Percentiles rank a stretch among this genome's conserved stretches.
phyloP scores from a whole-genome alignment of 2,329 filamentous ascomycete species.

The Aspergillus fructus region DNA sequence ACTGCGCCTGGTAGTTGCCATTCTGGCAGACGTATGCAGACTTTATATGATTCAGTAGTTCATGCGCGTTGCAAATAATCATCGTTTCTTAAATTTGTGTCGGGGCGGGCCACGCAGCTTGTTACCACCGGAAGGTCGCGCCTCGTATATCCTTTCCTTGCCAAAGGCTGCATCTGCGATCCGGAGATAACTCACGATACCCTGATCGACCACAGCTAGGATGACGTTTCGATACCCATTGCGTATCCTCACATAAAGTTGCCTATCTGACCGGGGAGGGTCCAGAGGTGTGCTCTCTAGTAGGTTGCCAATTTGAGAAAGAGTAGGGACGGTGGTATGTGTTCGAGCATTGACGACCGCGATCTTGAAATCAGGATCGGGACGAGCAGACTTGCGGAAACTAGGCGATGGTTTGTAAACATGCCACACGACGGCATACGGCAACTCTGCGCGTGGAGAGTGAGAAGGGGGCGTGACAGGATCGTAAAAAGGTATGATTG shows the following conservation, averaged over 20 bases:
- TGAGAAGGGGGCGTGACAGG: conserved; percentile 42
- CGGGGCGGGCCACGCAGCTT: conserved; percentile 31
- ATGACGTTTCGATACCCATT: conserved; percentile 82
- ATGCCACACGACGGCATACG: conserved; percentile 75
- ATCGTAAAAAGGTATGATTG: conserved; percentile 70
- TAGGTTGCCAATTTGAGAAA: conserved; percentile 69
- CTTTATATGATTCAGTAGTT: background rate
- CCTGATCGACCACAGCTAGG: conserved; percentile 84
- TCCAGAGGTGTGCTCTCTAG: conserved; percentile 72
- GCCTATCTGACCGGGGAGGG: conserved; percentile 54
- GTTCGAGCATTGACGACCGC: conserved; percentile 76
- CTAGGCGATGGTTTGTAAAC: conserved; percentile 72
- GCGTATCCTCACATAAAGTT: conserved; percentile 75
- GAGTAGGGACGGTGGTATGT: conserved; percentile 65
- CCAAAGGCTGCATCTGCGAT: conserved; percentile 79
- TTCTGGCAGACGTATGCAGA: background rate
- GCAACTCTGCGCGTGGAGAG: conserved; percentile 38
- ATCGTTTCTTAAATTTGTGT: conserved; percentile 34
- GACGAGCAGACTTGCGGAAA: conserved; percentile 78
- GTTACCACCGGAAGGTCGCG: conserved; percentile 26
- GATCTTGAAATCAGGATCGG: conserved; percentile 78
- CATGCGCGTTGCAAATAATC: conserved; percentile 3
- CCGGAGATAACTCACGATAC: conserved; percentile 82
- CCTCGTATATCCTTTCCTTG: conserved; percentile 68
- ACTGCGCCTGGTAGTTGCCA: conserved; percentile 13